Conservation (phyloP, 1,284 basidiomycete genomes). For the Prillingera fragicola region DNA sequence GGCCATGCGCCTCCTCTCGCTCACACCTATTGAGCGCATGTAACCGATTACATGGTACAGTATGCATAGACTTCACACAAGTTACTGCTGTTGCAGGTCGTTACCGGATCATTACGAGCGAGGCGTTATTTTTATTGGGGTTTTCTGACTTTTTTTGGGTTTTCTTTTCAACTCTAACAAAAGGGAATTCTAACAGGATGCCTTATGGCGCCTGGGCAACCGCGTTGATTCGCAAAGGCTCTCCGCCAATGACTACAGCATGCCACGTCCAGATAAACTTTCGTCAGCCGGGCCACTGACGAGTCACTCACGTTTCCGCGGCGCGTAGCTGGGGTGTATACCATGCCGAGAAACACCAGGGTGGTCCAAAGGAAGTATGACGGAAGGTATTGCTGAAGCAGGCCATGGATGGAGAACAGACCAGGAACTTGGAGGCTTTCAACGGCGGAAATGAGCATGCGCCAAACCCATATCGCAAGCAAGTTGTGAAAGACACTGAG, state of each 20-base stretch:
- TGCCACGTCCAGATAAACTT: too few relatives aligned
- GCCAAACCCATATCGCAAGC: conserved; percentile 37
- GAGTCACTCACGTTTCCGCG: conserved; percentile 26
- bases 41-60: conserved; percentile 46
- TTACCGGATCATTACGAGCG: not conserved
- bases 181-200: not conserved
- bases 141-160: not conserved
- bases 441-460: conserved; percentile 27
- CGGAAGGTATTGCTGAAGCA: conserved; percentile 30
- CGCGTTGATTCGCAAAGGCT: too few relatives aligned
- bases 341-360: conserved; percentile 29
- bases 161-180: not conserved
- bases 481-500: conserved; percentile 34
- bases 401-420: conserved; percentile 21
- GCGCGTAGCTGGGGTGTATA: conserved; percentile 29
- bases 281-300: too few relatives aligned
- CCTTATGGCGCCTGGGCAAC: not conserved
- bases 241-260: too few relatives aligned
- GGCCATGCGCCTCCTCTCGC: conserved; percentile 80
- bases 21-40: conserved; percentile 89
- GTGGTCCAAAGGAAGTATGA: conserved; percentile 37
- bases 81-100: too few relatives aligned
- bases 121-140: not conserved
- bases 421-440: conserved; percentile 29
- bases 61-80: conserved; percentile 12